Conservation (phyloP, 2,329 filamentous ascomycete species). For the Aspergillus sp. region DNA sequence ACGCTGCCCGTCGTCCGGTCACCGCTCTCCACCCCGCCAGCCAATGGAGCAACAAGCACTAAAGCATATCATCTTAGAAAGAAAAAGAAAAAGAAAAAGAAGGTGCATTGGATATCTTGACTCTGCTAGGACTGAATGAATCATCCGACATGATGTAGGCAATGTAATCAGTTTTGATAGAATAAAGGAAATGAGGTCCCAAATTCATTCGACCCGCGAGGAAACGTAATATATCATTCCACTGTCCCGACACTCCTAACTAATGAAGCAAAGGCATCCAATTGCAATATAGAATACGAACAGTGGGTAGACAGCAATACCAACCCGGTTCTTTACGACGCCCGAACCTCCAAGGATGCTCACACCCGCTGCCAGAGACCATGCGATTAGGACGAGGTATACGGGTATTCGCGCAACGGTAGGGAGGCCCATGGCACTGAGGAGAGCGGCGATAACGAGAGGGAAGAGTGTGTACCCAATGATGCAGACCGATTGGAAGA, state of each 20-base stretch:
- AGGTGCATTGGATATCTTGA: conserved; percentile 17
- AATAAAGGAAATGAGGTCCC: background rate
- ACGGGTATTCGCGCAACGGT: conserved; percentile 81
- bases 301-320: conserved; percentile 87
- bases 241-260: conserved; percentile 29
- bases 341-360: conserved; percentile 94
- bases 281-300: conserved; percentile 92
- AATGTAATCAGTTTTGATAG: conserved; percentile 5
- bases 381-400: conserved; percentile 78
- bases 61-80: background rate
- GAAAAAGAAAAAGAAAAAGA: background rate
- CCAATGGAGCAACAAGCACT: background rate
- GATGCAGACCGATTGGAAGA: conserved; percentile 94
- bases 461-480: conserved; percentile 98
- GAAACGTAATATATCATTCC: background rate
- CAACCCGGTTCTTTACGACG: conserved; percentile 89
- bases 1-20: conserved; percentile 13
- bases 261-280: conserved; percentile 95
- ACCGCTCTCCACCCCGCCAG: conserved; percentile 18
- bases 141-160: background rate
- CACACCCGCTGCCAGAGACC: conserved; percentile 91
- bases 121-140: conserved; percentile 1
- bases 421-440: conserved; percentile 75
- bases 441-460: conserved; percentile 81
- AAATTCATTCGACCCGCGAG: conserved; percentile 1